Evolutionary conservation across 306 rosid genomes (phyloP).

Genomic region (Rosa persica): DNA sequence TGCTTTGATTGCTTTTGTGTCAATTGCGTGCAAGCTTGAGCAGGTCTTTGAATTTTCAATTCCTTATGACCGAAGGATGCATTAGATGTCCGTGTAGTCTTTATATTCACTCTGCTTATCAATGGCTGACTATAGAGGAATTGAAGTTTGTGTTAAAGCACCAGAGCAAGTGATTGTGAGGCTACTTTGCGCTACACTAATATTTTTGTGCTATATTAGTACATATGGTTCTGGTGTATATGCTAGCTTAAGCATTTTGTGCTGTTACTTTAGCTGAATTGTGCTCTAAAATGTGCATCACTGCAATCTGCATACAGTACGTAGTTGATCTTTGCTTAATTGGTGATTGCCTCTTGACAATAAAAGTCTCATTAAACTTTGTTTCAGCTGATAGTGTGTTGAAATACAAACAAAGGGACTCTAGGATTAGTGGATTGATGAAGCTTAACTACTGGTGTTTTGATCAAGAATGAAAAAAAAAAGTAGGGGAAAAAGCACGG

Average conservation of each 20-base stretch:
- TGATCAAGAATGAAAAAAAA: background rate
- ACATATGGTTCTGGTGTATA: background rate
- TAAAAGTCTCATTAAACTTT: background rate
- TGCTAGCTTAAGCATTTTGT: background rate
- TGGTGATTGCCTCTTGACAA: background rate
- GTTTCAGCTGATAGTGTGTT: background rate
- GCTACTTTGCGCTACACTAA: background rate
- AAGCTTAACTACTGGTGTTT: background rate
- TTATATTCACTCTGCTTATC: background rate
- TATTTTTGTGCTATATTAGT: background rate
- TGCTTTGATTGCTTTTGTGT: conserved; percentile 28
- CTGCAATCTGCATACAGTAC: background rate
- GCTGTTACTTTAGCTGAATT: background rate
- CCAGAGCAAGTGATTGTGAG: background rate
- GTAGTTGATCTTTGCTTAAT: background rate
- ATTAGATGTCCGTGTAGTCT: background rate
- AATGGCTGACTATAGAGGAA: background rate
- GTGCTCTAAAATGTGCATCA: background rate
- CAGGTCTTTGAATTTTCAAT: conserved; percentile 9
- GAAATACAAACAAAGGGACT: background rate
- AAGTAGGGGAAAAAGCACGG: background rate
- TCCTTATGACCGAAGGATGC: conserved; percentile 8
- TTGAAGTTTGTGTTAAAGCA: background rate
- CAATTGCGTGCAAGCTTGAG: conserved; percentile 26
- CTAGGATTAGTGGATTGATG: background rate